Base-by-base conservation (phyloP, 352 stramenopile genomes). In the Phytophthora tubulina region DNA sequence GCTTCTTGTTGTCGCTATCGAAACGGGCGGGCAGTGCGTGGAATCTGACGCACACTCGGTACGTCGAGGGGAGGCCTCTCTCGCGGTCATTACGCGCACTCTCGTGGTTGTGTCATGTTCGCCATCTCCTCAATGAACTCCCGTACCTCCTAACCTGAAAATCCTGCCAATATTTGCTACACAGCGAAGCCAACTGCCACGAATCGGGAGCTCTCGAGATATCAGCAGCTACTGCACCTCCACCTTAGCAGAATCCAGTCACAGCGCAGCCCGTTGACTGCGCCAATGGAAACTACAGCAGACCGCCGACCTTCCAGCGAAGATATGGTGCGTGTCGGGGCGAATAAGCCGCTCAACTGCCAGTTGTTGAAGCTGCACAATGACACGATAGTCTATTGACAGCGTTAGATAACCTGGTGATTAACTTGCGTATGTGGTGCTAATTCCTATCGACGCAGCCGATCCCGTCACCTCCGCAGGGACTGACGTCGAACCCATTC, bases 401-500 rank as follows among this genome's bases (percentile, higher is more conserved):
- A 21, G 48, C 21, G 32, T 32, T 51, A 56, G 30, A 52, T 36
- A 31, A 45, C 17, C 5, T 39, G n/a, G n/a, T 17, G 35, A 10
- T 48, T 48, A 56, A 30, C 36, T 15, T 3, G 8, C 39, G 11
- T n/a, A 3, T 36, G 6, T 63, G 51, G 8, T 13, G 11, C 33
- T 55, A 54, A 59, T 55, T 49, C 39, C 32, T 55, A 49, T 33
- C 38, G 27, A 15, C 50, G 41, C 59, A 86, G 73, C 39, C 75
- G 35, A 80, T 63, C 36, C 53, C 70, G 33, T 79, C 73, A 10
- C 58, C 69, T 36, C 32, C 69, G 10, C 63, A 72, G 11, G 69
- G 64, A 49, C 33, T 67, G 31, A 88, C 82, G 39, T 88, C 83
- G 9, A 94, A 92, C 61, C 81, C 83, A 42, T 94, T 95, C 59